These are phyloP conservation scores for Mycena metata DNA, from an alignment of 768 basidiomycete genomes.

Conservation along the genomic window DNA sequence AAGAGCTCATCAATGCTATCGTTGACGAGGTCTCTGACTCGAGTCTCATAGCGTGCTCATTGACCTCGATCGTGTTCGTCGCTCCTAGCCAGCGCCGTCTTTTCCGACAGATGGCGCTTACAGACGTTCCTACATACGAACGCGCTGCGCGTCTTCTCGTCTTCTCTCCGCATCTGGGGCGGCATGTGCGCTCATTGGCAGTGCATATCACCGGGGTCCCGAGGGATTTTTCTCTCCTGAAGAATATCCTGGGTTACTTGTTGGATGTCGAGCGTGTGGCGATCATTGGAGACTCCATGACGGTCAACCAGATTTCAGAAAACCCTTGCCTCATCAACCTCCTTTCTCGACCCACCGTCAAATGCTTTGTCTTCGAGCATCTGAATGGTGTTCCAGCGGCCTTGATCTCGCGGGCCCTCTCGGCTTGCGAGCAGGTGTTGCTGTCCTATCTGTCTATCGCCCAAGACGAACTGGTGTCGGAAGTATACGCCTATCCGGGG, in stretches of 20 bases:
- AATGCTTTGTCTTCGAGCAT: background rate
- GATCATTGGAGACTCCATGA: too few relatives aligned
- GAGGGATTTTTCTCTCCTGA: too few relatives aligned
- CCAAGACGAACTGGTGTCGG: too few relatives aligned
- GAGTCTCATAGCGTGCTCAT: background rate
- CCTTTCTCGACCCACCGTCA: background rate
- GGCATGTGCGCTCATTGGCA: too few relatives aligned
- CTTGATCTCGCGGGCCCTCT: background rate
- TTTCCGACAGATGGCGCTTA: background rate
- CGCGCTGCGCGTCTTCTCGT: too few relatives aligned
- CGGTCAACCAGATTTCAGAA: background rate
- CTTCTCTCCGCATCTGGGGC: too few relatives aligned
- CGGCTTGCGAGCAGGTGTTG: background rate
- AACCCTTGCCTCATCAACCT: background rate
- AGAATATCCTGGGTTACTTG: too few relatives aligned
- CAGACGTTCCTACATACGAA: too few relatives aligned
- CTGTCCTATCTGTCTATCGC: background rate
- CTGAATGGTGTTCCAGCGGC: background rate
- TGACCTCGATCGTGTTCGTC: background rate
- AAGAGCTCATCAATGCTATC: slow-evolving; percentile 13
- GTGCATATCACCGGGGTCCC: too few relatives aligned
- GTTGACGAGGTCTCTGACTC: background rate
- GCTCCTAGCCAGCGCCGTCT: slow-evolving; percentile 15
- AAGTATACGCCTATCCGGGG: background rate
- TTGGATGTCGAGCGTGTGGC: too few relatives aligned